phyloP scores from a whole-genome alignment of 2,329 filamentous ascomycete genomes.

The Pseudogymnoascus sp. region DNA sequence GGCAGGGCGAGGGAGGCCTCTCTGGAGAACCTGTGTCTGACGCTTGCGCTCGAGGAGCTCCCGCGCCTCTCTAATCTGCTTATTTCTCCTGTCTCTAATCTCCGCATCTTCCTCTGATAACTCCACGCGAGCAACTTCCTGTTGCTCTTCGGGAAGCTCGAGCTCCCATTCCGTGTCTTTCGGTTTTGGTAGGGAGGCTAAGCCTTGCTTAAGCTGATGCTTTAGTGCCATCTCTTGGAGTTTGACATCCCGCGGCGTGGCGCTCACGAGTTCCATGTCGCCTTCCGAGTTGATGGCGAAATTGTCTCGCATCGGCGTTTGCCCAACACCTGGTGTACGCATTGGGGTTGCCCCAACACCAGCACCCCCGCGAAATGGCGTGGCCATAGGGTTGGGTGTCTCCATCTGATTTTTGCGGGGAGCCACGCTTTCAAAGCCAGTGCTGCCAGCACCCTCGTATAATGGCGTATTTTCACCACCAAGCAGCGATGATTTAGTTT shows the following conservation, averaged over 20 bases:
- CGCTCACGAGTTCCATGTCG: constrained; percentile 58
- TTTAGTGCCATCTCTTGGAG: constrained; percentile 62
- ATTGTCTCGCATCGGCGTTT: constrained; percentile 79
- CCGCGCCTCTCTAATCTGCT: constrained; percentile 62
- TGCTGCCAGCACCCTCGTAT: constrained; percentile 72
- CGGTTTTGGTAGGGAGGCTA: constrained; percentile 82
- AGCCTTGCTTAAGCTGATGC: constrained; percentile 60
- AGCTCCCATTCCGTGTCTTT: constrained; percentile 94
- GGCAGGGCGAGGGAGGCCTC: constrained; percentile 68
- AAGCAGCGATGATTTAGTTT: constrained; percentile 86
- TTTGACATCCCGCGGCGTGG: constrained; percentile 70
- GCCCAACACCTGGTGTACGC: constrained; percentile 56
- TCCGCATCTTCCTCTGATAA: constrained; percentile 55
- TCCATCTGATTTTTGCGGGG: constrained; percentile 73
- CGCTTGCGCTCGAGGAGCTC: constrained; percentile 67
- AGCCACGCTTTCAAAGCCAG: constrained; percentile 78
- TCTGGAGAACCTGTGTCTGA: constrained; percentile 87
- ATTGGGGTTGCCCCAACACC: constrained; percentile 62
- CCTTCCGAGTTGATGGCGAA: constrained; percentile 73
- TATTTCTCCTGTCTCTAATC: constrained; percentile 72
- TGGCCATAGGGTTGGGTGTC: constrained; percentile 95
- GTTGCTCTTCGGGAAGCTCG: constrained; percentile 76
- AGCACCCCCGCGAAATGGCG: constrained; percentile 62
- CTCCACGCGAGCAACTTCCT: constrained; percentile 49
- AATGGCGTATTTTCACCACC: constrained; percentile 92